Evolutionary conservation across 345 rosid genomes (phyloP).

Genomic region (Gossypium longicalyx): DNA sequence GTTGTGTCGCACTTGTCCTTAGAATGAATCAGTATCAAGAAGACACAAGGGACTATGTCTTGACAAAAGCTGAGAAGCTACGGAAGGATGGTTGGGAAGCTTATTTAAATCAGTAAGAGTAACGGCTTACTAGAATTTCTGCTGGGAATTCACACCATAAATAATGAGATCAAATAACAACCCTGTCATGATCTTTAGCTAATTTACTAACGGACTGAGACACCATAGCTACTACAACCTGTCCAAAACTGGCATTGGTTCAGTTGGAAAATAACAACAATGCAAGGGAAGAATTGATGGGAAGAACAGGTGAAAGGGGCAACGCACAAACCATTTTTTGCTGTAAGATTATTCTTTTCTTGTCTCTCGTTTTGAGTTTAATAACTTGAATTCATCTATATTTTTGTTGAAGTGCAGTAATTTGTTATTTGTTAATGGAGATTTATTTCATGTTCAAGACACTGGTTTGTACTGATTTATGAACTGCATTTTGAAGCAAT

Average conservation of each 20-base stretch:
- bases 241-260: neutral
- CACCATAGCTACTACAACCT: neutral
- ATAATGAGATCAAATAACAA: neutral
- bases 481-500: neutral
- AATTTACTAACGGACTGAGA: neutral
- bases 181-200: neutral
- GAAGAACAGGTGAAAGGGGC: neutral
- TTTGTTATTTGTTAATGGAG: neutral
- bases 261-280: neutral
- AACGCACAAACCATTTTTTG: neutral
- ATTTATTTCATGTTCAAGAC: neutral
- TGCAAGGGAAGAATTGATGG: neutral
- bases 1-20: conserved; percentile 5
- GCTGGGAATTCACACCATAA: neutral
- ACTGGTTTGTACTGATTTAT: neutral
- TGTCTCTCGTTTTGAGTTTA: neutral
- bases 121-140: neutral
- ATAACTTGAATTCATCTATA: neutral
- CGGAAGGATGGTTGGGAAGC: conserved; percentile 72
- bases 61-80: conserved; percentile 68
- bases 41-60: conserved; percentile 65
- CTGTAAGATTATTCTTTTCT: neutral
- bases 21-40: conserved; percentile 92
- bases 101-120: conserved; percentile 36
- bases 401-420: neutral